These are phyloP conservation scores for Passalora sequoiae DNA, from an alignment of 2,329 filamentous ascomycete genomes.

Conservation along the genomic window DNA sequence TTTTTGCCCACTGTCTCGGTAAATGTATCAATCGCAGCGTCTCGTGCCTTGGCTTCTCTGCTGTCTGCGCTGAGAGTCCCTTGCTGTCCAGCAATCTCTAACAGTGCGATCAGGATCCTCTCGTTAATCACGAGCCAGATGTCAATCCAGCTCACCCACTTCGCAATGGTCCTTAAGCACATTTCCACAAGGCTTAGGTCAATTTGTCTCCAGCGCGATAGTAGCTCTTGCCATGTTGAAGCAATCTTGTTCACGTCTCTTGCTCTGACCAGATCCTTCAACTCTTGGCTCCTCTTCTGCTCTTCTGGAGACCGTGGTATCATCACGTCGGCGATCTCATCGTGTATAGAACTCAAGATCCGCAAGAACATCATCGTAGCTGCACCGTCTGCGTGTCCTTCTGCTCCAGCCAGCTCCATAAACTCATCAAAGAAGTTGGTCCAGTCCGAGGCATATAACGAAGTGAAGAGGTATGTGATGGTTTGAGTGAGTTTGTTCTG, in stretches of 20 bases:
- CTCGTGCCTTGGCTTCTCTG: conserved; percentile 67
- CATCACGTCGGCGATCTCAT: conserved; percentile 93
- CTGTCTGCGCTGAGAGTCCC: conserved; percentile 55
- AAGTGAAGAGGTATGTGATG: conserved; percentile 85
- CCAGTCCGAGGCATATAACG: conserved; percentile 82
- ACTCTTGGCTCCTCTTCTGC: conserved; percentile 75
- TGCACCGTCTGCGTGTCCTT: conserved; percentile 50
- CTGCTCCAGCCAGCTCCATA: conserved; percentile 65
- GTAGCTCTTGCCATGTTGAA: conserved; percentile 83
- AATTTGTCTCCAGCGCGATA: conserved; percentile 66
- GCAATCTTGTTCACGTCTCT: conserved; percentile 87
- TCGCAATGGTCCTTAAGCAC: conserved; percentile 84
- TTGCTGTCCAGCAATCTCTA: conserved; percentile 76
- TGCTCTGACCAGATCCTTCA: conserved; percentile 85
- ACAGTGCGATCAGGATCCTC: conserved; percentile 75
- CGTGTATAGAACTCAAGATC: conserved; percentile 82
- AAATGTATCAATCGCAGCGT: conserved; percentile 89
- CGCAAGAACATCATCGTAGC: conserved; percentile 86
- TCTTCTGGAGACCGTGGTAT: conserved; percentile 73
- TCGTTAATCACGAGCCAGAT: conserved; percentile 90
- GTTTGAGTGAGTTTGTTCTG: conserved; percentile 98
- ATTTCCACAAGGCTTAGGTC: conserved; percentile 73
- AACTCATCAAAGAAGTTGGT: conserved; percentile 88
- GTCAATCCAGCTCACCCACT: conserved; percentile 99
- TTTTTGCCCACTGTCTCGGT: conserved; percentile 97